Evolutionary conservation across 208 protist species (phyloP).

Genomic region (Wallacemonas collosoma): DNA sequence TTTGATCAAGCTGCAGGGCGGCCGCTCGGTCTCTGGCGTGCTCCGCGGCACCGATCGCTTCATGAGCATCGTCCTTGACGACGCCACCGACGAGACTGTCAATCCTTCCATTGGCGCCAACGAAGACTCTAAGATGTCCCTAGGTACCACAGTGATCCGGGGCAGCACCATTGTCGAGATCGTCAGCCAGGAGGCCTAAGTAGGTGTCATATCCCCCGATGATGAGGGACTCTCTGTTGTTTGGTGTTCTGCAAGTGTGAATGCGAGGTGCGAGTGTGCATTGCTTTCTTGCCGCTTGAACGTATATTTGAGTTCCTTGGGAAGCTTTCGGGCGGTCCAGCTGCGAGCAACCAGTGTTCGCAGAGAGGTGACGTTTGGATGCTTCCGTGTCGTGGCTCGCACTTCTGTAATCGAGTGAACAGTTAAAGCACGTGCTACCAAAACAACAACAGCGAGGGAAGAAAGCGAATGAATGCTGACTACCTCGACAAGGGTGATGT

Average conservation of each 20-base stretch:
- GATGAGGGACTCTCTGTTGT: not conserved
- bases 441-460: too few relatives aligned
- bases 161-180: conserved; percentile 93
- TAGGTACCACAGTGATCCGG: conserved; percentile 91
- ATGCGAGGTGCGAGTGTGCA: too few relatives aligned
- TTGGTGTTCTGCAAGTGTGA: not conserved
- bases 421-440: too few relatives aligned
- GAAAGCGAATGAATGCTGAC: too few relatives aligned
- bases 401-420: too few relatives aligned
- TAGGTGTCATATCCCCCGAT: not conserved
- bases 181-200: conserved; percentile 73
- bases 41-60: conserved; percentile 97
- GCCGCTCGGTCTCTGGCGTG: conserved; percentile 93
- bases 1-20: conserved; percentile 94
- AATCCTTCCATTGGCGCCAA: conserved; percentile 52
- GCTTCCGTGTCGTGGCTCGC: too few relatives aligned
- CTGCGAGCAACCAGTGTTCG: too few relatives aligned
- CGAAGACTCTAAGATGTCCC: conserved; percentile 72
- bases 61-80: conserved; percentile 97
- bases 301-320: too few relatives aligned
- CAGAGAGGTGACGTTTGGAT: too few relatives aligned
- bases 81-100: conserved; percentile 94
- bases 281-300: too few relatives aligned
- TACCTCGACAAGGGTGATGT: too few relatives aligned
- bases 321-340: too few relatives aligned